Base-by-base conservation (phyloP, 2,329 filamentous ascomycete genomes). In the Ophiosphaerella korrae region DNA sequence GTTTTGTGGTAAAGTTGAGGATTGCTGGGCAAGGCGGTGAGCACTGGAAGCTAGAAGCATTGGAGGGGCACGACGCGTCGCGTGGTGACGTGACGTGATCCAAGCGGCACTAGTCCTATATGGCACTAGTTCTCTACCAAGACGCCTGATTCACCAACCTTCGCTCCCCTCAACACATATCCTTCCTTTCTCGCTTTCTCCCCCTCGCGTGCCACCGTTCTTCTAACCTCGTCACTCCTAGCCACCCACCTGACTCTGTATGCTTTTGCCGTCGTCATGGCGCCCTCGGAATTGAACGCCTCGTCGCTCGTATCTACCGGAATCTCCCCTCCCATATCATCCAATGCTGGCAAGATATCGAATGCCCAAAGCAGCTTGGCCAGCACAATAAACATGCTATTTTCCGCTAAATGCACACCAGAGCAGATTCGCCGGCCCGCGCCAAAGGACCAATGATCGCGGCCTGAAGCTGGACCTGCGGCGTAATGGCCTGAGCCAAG, bases 341-440 rank as follows among this genome's bases (percentile, higher is more conserved):
- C 70, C 14, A 75, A 16, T 0, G 64, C 62, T 46, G 78, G 77
- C 14, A 55, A 45, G 5, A 82, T 70, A 8, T 75, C 68, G 45
- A 84, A 83, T 0, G 75, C 77, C 1, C 82, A 76, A 2, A 85
- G 58, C 0, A 75, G 63, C 37, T 79, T 79, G 0, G 74, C 78
- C 8, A 79, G 61, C 29, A 64, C 74, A 36, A 79, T 58, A 50
- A 72, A 79, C 32, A 79, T 57, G 3, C 74, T 73, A 9, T 69
- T 70, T 23, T 79, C 76, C 0, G 78, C 78, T n/a, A 79, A 57
- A 38, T 75, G 63, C 4, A 73, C 57, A 1, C 75, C 77, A 4
- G 74, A 71, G 49, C 77, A 80, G 11, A 78, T 71, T 7, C 75
- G 67, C 4, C 77, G 67, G 4, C 77, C 75, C 13, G 73, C 78